Percentiles rank a stretch among this genome's conserved stretches.
Conservation (phyloP, 1,284 basidiomycete genomes). For the Phylloboletellus chloephorus region DNA sequence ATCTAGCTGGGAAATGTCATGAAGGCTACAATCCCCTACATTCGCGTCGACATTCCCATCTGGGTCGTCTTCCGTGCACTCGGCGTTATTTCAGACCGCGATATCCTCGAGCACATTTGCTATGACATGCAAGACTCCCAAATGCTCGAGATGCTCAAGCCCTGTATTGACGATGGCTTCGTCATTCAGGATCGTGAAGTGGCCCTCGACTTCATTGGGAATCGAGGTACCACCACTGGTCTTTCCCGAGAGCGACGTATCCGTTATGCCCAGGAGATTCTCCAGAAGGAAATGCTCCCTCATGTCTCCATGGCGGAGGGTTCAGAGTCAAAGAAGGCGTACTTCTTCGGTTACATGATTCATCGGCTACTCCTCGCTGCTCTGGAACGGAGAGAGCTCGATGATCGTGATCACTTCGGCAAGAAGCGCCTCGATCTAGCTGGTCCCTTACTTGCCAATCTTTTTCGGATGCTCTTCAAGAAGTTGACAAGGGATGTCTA, state of each 20-base stretch:
- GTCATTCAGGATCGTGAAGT: conserved; percentile 97
- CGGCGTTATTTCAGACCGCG: conserved; percentile 95
- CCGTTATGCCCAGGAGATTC: conserved; percentile 94
- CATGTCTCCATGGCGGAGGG: conserved; percentile 96
- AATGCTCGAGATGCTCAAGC: conserved; percentile 98
- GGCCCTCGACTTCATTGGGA: conserved; percentile 96
- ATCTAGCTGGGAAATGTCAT: conserved; percentile 84
- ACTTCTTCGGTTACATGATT: conserved; percentile 99
- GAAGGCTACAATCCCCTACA: conserved; percentile 96
- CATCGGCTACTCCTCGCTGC: conserved; percentile 93
- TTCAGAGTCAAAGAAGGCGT: conserved; percentile 97
- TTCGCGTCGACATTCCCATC: conserved; percentile 97
- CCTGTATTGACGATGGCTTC: conserved; percentile 98
- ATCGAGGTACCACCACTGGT: conserved; percentile 94
- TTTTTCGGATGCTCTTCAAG: conserved; percentile 97
- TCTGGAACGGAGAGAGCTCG: conserved; percentile 90
- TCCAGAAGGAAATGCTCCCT: conserved; percentile 98
- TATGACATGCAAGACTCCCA: conserved; percentile 95
- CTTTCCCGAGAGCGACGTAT: conserved; percentile 90
- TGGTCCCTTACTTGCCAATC: conserved; percentile 88
- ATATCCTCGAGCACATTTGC: conserved; percentile 97
- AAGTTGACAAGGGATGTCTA: conserved; percentile 97
- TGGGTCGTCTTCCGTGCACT: conserved; percentile 99
- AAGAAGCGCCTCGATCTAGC: conserved; percentile 97
- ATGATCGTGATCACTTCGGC: conserved; percentile 99